A percentile compares a stretch with the other conserved stretches of the same genome.
Evolutionary conservation across 2,329 filamentous ascomycete genomes (phyloP).

Genomic region (Coleophoma crateriformis): DNA sequence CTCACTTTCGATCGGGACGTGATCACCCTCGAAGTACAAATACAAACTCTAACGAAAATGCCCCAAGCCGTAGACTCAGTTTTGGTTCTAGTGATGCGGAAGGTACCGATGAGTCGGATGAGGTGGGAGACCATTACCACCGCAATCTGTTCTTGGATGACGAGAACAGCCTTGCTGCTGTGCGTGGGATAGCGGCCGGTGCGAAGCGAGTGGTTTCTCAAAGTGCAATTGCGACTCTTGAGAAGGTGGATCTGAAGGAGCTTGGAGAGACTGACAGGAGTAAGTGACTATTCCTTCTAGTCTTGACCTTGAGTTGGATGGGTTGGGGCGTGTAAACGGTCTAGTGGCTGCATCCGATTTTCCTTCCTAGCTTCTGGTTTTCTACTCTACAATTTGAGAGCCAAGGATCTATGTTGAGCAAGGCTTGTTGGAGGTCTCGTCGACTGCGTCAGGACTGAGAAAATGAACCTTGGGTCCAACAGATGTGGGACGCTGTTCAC

Average conservation of each 20-base stretch:
- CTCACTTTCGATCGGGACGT: background rate
- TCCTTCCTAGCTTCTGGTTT: background rate
- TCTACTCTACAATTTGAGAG: too few species aligned
- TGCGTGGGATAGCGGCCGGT: constrained; percentile 14
- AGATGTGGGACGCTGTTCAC: too few species aligned
- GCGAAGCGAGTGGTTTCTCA: constrained; percentile 22
- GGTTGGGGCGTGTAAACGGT: too few species aligned
- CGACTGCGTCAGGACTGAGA: too few species aligned
- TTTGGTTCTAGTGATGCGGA: constrained; percentile 7
- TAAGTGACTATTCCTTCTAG: constrained; percentile 11
- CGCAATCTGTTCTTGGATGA: constrained; percentile 7
- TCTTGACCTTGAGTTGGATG: too few species aligned
- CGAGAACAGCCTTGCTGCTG: constrained; percentile 13
- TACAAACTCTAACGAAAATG: background rate
- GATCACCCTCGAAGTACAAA: background rate
- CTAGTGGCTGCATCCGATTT: background rate
- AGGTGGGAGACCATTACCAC: constrained; percentile 2
- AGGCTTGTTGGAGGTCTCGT: too few species aligned
- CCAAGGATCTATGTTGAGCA: too few species aligned
- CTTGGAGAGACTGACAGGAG: constrained; percentile 20
- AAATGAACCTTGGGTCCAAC: too few species aligned
- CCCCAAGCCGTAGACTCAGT: background rate
- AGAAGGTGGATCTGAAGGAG: constrained; percentile 19
- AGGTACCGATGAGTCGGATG: constrained; percentile 6
- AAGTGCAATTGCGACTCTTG: constrained; percentile 21